Conservation (phyloP, 345 rosid species). For the Arabis hirsuta region DNA sequence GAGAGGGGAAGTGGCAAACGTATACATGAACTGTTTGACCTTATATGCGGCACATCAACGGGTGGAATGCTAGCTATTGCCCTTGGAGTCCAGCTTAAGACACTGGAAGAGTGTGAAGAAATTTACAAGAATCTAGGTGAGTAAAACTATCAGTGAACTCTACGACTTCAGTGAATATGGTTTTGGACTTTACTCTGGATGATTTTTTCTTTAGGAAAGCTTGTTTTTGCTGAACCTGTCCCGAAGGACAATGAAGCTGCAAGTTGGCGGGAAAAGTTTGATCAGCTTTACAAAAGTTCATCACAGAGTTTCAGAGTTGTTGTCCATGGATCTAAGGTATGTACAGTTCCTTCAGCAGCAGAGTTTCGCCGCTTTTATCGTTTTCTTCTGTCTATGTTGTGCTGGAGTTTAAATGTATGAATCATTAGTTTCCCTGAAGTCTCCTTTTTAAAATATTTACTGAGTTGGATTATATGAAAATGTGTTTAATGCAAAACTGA, state of each 20-base stretch:
- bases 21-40: slow-evolving; percentile 96
- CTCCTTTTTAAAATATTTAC: neutral
- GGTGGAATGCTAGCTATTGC: slow-evolving; percentile 99
- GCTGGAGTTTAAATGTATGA: neutral
- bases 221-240: slow-evolving; percentile 94
- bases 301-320: slow-evolving; percentile 99
- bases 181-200: slow-evolving; percentile 38
- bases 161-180: slow-evolving; percentile 13
- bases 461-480: neutral
- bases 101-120: slow-evolving; percentile 88
- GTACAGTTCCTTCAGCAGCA: slow-evolving; percentile 16
- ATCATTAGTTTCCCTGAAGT: too few relatives aligned
- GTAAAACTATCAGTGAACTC: slow-evolving; percentile 26
- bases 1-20: slow-evolving; percentile 95
- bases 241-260: slow-evolving; percentile 98
- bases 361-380: too few relatives aligned
- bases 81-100: slow-evolving; percentile 91
- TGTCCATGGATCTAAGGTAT: slow-evolving; percentile 98
- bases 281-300: slow-evolving; percentile 97
- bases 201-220: slow-evolving; percentile 68
- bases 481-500: too few relatives aligned
- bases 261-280: slow-evolving; percentile 97
- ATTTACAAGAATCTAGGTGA: slow-evolving; percentile 96
- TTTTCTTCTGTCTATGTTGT: slow-evolving; percentile 17
- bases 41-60: slow-evolving; percentile 97